phyloP scores from a whole-genome alignment of 2,329 filamentous ascomycete species.

The Venturiaceae sp. region DNA sequence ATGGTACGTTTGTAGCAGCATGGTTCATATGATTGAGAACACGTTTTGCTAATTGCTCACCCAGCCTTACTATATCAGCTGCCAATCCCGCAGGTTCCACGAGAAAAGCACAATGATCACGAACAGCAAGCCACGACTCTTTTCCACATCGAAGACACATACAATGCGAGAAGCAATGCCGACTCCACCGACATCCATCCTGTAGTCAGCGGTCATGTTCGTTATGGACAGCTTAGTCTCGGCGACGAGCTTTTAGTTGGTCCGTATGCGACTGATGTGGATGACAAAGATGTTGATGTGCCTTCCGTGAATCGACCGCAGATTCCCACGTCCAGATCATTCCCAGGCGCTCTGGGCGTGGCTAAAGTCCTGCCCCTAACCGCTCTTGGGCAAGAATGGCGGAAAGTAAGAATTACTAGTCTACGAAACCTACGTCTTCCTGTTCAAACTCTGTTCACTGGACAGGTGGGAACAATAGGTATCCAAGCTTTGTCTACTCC shows the following conservation, averaged over 20 bases:
- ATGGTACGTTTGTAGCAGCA: slow-evolving; percentile 35
- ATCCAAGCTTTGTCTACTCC: slow-evolving; percentile 21
- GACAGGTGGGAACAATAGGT: slow-evolving; percentile 75
- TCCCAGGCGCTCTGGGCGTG: slow-evolving; percentile 33
- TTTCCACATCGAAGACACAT: slow-evolving; percentile 89
- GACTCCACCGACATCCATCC: slow-evolving; percentile 8
- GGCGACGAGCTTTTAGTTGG: slow-evolving; percentile 73
- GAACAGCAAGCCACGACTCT: slow-evolving; percentile 42
- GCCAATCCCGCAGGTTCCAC: slow-evolving; percentile 44
- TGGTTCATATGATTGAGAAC: background rate
- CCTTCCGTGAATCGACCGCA: slow-evolving; percentile 14
- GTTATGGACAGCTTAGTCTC: slow-evolving; percentile 67
- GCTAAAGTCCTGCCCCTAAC: background rate
- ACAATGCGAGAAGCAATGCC: slow-evolving; percentile 46
- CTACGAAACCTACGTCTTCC: slow-evolving; percentile 81
- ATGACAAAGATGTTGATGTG: slow-evolving; percentile 15
- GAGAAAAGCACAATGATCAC: slow-evolving; percentile 6
- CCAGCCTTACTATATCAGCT: slow-evolving; percentile 59
- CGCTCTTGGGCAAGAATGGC: slow-evolving; percentile 58
- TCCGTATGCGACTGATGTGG: slow-evolving; percentile 42
- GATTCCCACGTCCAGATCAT: slow-evolving; percentile 34
- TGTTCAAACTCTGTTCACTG: slow-evolving; percentile 62
- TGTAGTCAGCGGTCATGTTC: slow-evolving; percentile 78
- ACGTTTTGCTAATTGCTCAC: background rate
- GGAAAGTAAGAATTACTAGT: slow-evolving; percentile 69